Percentiles rank a stretch among this genome's conserved stretches.
Conservation (phyloP, 306 rosid genomes). For the Vigna unguiculata region DNA sequence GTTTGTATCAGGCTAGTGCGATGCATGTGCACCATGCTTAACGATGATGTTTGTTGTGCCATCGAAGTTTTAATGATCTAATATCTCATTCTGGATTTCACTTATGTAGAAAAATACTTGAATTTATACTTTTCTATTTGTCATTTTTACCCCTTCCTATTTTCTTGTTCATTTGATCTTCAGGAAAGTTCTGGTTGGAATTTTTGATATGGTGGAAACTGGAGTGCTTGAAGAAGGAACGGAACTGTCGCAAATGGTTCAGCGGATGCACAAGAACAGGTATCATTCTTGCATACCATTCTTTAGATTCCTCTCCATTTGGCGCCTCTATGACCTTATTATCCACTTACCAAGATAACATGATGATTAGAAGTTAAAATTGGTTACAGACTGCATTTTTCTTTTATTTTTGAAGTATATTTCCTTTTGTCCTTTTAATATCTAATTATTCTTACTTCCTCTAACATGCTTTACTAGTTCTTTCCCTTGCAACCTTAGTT, state of each 20-base stretch:
- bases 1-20: neutral
- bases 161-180: slow-evolving; percentile 44
- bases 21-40: neutral
- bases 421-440: neutral
- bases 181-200: slow-evolving; percentile 85
- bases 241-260: slow-evolving; percentile 60
- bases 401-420: slow-evolving; percentile 1
- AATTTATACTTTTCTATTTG: slow-evolving; percentile 2
- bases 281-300: slow-evolving; percentile 41
- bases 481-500: slow-evolving; percentile 7
- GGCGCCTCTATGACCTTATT: slow-evolving; percentile 27
- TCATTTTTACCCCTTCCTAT: neutral
- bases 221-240: slow-evolving; percentile 69
- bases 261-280: slow-evolving; percentile 81
- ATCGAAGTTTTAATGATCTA: slow-evolving; percentile 8
- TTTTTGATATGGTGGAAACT: slow-evolving; percentile 76
- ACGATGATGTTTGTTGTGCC: neutral
- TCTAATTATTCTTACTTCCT: neutral
- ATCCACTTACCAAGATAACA: neutral
- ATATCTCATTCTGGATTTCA: slow-evolving; percentile 24
- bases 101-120: slow-evolving; percentile 23
- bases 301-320: slow-evolving; percentile 16
- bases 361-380: slow-evolving; percentile 27
- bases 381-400: slow-evolving; percentile 29
- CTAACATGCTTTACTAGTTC: neutral